Percentiles rank a stretch among this genome's conserved stretches.
Conservation (phyloP, 139 green algal genomes). For the Eudorina sp. region DNA sequence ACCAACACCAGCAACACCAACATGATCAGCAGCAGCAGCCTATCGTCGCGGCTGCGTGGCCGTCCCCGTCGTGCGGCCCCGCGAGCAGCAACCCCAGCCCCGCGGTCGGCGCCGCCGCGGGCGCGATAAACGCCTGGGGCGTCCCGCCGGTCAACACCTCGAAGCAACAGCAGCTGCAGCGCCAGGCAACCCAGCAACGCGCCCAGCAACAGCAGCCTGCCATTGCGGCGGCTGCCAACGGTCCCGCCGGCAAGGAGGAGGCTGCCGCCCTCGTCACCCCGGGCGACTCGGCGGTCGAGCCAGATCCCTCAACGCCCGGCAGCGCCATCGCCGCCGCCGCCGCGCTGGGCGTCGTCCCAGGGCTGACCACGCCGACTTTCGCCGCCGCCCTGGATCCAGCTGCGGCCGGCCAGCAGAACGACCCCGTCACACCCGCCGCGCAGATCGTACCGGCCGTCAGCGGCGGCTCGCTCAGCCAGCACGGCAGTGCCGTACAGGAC, state of each 20-base stretch:
- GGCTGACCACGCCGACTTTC: not conserved
- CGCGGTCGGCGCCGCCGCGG: not conserved
- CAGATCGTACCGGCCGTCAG: slow-evolving; percentile 8
- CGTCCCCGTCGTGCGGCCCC: not conserved
- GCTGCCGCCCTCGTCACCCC: not conserved
- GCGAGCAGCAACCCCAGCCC: not conserved
- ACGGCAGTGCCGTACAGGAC: not conserved
- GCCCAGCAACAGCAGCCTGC: not conserved
- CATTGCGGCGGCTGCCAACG: not conserved
- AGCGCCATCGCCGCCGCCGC: not conserved
- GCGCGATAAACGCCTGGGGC: slow-evolving; percentile 1
- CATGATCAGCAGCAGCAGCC: slow-evolving; percentile 9
- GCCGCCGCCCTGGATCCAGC: not conserved
- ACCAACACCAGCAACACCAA: too few relatives aligned
- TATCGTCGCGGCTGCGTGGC: not conserved
- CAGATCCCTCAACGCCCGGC: slow-evolving; percentile 1
- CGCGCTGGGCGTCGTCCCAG: not conserved
- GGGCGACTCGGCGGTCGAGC: not conserved
- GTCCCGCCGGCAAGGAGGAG: not conserved
- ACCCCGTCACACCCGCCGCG: not conserved
- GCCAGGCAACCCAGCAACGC: not conserved
- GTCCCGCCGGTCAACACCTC: not conserved
- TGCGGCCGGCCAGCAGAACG: not conserved
- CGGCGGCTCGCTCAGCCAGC: not conserved
- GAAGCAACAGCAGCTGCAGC: slow-evolving; percentile 2